Conservation (phyloP, 768 basidiomycete genomes). For the Phanerodontia chrysosporium region DNA sequence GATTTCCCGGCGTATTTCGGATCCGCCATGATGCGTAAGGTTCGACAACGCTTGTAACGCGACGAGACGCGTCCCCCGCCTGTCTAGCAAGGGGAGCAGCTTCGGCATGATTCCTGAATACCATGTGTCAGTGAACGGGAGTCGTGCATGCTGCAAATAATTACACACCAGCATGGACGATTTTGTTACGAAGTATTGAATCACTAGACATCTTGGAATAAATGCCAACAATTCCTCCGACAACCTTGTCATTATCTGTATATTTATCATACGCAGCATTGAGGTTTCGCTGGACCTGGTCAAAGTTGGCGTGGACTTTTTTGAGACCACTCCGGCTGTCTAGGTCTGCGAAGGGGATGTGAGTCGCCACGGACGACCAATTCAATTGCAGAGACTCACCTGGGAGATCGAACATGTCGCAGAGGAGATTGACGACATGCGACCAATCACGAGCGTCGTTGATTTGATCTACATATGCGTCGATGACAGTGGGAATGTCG, state of each 20-base stretch:
- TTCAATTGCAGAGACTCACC: slow-evolving; percentile 36
- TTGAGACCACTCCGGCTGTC: slow-evolving; percentile 55
- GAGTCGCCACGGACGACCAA: background rate
- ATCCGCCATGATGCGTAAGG: slow-evolving; percentile 60
- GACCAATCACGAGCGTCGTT: slow-evolving; percentile 48
- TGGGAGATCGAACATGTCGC: slow-evolving; percentile 48
- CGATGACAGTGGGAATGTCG: slow-evolving; percentile 10
- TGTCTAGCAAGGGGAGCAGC: slow-evolving; percentile 49
- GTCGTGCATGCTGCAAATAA: background rate
- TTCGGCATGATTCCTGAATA: slow-evolving; percentile 50
- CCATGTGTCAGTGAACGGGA: background rate
- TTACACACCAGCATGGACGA: slow-evolving; percentile 49
- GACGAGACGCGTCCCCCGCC: slow-evolving; percentile 43
- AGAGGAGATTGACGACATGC: slow-evolving; percentile 41
- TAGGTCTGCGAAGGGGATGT: slow-evolving; percentile 38
- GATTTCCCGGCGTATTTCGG: slow-evolving; percentile 44
- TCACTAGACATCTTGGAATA: slow-evolving; percentile 63
- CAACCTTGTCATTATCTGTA: slow-evolving; percentile 40
- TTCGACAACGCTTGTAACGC: slow-evolving; percentile 53
- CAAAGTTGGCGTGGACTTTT: slow-evolving; percentile 57
- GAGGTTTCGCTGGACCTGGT: slow-evolving; percentile 43
- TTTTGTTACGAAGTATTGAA: slow-evolving; percentile 52
- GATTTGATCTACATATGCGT: slow-evolving; percentile 37
- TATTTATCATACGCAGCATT: slow-evolving; percentile 45
- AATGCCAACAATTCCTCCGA: slow-evolving; percentile 56